Base-by-base conservation (phyloP, 129 eudicot species). In the Helichrysum umbraculigerum region DNA sequence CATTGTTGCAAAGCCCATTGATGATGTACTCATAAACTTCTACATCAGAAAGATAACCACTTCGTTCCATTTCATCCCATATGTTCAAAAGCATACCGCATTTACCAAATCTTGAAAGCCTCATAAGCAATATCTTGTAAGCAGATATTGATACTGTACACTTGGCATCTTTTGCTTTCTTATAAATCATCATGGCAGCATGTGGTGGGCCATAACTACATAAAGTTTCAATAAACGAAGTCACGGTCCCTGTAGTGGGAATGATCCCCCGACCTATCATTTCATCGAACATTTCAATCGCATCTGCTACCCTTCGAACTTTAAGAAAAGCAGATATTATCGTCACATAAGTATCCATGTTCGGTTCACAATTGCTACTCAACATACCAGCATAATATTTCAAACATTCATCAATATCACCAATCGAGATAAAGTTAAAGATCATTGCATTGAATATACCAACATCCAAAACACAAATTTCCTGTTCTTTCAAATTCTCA, bases 121-220 rank as follows among this genome's bases (percentile, higher is more conserved):
- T 75, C 84, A 66, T 87, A 51, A 91, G 86, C 78, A 94, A 76
- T 71, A 86, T 74, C 85, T 94, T 94, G 81, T 91, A 94, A 37
- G 93, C 90, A 34, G 32, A 85, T 75, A 87, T 0, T 17, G 99
- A 91, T 75, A 94, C 60, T 25, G 14, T 70, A 82, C 96, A 89
- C 44, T 90, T 89, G n/a, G 70, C 72, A 37, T 87, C 86, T 77
- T 83, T 87, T 29, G 99, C 92, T 83, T 88, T 91, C 70, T 83
- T 83, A 44, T 94, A 87, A 9, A 94, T 81, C 89, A 87, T 81
- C 86, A 94, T 67, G 25, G 96, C 97, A 33, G 99, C 97, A 79
- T 94, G 91, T 29, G 99, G 97, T 17, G 99, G 99, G 32, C 99
- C 99, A 64, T 84, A 94, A 47, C 92, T 76, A 76, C 92, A 91